A percentile compares a stretch with the other conserved stretches of the same genome.
Evolutionary conservation across 1,139 yeast species (phyloP).

Genomic region (Debaryomycetaceae sp.): DNA sequence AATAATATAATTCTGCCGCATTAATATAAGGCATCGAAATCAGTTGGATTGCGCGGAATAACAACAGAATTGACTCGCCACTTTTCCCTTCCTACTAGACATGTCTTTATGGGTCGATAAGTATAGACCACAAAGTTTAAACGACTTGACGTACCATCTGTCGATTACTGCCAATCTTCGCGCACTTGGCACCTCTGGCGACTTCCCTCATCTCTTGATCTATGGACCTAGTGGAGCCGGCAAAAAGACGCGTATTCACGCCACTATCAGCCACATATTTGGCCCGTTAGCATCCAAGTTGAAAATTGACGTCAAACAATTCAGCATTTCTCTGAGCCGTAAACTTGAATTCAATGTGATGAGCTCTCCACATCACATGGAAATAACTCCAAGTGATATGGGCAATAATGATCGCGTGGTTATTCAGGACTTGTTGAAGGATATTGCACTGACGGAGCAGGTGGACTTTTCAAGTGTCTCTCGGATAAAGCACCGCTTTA

Average conservation of each 20-base stretch:
- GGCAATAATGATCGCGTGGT: constrained; percentile 93
- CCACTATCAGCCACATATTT: constrained; percentile 68
- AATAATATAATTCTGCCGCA: not conserved
- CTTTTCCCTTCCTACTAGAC: too few relatives aligned
- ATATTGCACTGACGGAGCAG: constrained; percentile 90
- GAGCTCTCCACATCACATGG: constrained; percentile 82
- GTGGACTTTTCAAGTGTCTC: constrained; percentile 53
- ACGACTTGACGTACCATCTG: constrained; percentile 54
- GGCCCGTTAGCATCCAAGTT: constrained; percentile 74
- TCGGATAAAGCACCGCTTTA: constrained; percentile 57
- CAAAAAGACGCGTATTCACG: constrained; percentile 84
- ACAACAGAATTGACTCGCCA: too few relatives aligned
- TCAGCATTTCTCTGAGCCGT: constrained; percentile 58
- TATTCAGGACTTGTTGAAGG: constrained; percentile 86
- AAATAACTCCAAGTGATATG: constrained; percentile 94
- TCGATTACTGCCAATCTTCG: constrained; percentile 52
- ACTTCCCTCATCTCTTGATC: constrained; percentile 83
- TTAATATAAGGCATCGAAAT: too few relatives aligned
- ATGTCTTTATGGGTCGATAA: constrained; percentile 98
- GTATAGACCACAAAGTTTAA: constrained; percentile 67
- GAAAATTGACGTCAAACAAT: constrained; percentile 82
- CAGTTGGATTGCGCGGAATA: too few relatives aligned
- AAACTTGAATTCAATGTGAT: constrained; percentile 87
- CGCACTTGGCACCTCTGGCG: constrained; percentile 65
- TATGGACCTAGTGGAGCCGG: constrained; percentile 98